Conservation (phyloP, 306 rosid genomes). For the Styphnolobium japonicum region DNA sequence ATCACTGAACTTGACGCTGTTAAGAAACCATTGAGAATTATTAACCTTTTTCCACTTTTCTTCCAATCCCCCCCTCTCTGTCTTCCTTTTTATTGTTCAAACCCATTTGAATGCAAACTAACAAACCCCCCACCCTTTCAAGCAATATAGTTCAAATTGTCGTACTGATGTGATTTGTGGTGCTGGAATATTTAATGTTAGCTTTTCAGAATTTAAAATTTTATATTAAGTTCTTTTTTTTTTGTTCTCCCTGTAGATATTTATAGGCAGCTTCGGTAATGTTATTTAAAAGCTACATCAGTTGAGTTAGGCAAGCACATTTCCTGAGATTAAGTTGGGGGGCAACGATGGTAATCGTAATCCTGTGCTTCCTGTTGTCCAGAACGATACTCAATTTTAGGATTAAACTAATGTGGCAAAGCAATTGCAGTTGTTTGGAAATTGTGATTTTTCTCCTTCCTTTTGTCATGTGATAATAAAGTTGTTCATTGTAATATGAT, state of each 20-base stretch:
- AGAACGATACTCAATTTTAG: constrained; percentile 43
- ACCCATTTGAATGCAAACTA: too few species aligned
- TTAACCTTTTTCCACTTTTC: too few species aligned
- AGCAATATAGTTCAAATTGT: not conserved
- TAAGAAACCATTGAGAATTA: too few species aligned
- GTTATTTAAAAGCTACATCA: too few species aligned
- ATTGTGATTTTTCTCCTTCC: constrained; percentile 37
- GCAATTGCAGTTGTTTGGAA: constrained; percentile 66
- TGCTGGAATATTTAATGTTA: not conserved
- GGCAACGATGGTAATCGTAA: too few species aligned
- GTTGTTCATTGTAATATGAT: not conserved
- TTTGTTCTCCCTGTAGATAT: constrained; percentile 29
- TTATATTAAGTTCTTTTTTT: not conserved
- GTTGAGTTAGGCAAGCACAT: too few species aligned
- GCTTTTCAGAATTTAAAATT: not conserved
- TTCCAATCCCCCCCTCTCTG: too few species aligned
- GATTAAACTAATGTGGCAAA: constrained; percentile 52
- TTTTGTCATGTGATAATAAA: not conserved
- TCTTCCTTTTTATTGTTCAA: too few species aligned
- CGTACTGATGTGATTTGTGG: not conserved
- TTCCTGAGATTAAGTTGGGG: too few species aligned
- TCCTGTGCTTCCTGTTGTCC: constrained; percentile 57
- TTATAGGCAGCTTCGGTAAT: not conserved
- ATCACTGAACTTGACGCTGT: too few species aligned
- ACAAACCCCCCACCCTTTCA: not conserved